These are phyloP conservation scores for Dryas drummondii DNA, from an alignment of 306 rosid species.

Conservation along the genomic window DNA sequence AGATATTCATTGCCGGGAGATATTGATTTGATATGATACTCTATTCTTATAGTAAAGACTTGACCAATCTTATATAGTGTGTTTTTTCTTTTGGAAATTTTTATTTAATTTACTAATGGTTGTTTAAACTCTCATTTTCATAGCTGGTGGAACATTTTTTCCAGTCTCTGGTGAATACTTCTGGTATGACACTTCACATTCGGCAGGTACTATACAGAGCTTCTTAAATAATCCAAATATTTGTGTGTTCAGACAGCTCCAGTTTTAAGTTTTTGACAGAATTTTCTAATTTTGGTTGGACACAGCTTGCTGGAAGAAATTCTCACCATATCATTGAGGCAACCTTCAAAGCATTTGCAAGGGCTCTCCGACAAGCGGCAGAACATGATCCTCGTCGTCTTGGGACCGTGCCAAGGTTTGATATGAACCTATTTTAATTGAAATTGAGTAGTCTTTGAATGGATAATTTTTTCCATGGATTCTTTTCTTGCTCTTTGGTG, in stretches of 20 bases:
- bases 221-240: slow-evolving; percentile 11
- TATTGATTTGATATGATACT: neutral
- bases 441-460: neutral
- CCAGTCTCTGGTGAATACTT: slow-evolving; percentile 92
- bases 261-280: slow-evolving; percentile 9
- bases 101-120: slow-evolving; percentile 2
- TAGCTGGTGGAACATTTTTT: slow-evolving; percentile 97
- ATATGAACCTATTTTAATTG: slow-evolving; percentile 18
- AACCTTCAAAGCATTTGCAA: slow-evolving; percentile 94
- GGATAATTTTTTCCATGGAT: neutral
- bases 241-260: neutral
- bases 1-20: neutral
- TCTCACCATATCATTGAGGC: slow-evolving; percentile 98
- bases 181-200: slow-evolving; percentile 97
- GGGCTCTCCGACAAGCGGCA: slow-evolving; percentile 94
- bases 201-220: slow-evolving; percentile 62
- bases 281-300: slow-evolving; percentile 27
- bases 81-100: neutral
- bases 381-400: slow-evolving; percentile 77
- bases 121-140: slow-evolving; percentile 19
- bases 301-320: slow-evolving; percentile 81
- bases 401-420: slow-evolving; percentile 83
- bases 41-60: neutral
- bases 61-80: neutral
- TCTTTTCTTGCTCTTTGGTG: neutral